These are phyloP conservation scores for Cupressus sempervirens DNA, from an alignment of 75 land plant species.

Conservation along the genomic window DNA sequence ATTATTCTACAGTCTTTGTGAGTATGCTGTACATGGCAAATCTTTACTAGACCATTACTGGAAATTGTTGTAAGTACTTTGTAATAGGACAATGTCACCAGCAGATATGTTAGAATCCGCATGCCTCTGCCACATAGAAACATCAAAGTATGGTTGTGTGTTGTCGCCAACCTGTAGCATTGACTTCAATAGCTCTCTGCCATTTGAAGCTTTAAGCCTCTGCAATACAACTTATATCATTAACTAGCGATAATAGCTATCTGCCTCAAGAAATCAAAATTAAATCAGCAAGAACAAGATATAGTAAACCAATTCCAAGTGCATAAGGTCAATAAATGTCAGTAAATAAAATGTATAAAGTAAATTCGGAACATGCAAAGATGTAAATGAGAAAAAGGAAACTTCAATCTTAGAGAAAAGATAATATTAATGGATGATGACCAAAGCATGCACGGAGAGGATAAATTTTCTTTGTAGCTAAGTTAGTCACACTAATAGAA, in stretches of 20 bases:
- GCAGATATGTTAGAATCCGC: constrained; percentile 21
- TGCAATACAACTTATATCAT: constrained; percentile 6
- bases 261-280: not conserved
- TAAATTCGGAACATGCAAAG: not conserved
- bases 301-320: not conserved
- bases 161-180: constrained; percentile 47
- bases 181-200: constrained; percentile 28
- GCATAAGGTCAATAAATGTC: constrained; percentile 4
- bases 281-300: not conserved
- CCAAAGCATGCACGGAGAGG: not conserved
- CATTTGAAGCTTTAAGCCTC: constrained; percentile 15
- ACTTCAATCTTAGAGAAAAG: not conserved
- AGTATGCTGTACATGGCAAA: not conserved
- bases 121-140: constrained; percentile 43
- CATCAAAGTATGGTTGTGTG: constrained; percentile 34
- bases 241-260: not conserved
- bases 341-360: not conserved
- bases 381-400: not conserved
- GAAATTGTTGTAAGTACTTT: constrained; percentile 27
- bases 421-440: not conserved
- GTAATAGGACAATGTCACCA: constrained; percentile 45
- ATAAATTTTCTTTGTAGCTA: not conserved
- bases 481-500: not conserved
- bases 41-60: constrained; percentile 1
- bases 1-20: not conserved